Percentiles rank a stretch among this genome's conserved stretches.
These are phyloP conservation scores for Hericium rajendrae DNA, from an alignment of 768 basidiomycete species.

Conservation along the genomic window DNA sequence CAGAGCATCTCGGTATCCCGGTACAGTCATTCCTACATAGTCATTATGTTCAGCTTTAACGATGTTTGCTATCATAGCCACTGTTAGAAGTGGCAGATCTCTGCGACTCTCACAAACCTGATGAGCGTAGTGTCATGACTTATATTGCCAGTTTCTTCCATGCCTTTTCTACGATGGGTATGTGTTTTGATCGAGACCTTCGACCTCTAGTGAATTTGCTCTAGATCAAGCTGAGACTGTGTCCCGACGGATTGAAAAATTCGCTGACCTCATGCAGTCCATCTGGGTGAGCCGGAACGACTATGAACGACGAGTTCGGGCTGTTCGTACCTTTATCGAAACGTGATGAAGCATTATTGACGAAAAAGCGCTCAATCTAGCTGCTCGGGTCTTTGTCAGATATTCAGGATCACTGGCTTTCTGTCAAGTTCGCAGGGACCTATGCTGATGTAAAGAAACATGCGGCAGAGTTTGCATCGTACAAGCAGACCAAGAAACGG, in stretches of 20 bases:
- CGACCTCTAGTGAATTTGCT: background rate
- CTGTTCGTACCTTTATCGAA: slow-evolving; percentile 32
- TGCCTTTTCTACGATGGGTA: slow-evolving; percentile 95
- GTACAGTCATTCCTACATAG: slow-evolving; percentile 28
- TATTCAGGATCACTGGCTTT: slow-evolving; percentile 62
- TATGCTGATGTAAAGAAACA: slow-evolving; percentile 78
- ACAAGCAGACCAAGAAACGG: slow-evolving; percentile 82
- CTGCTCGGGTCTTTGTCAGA: slow-evolving; percentile 58
- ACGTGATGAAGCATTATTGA: too few species aligned
- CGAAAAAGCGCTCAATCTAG: slow-evolving; percentile 22
- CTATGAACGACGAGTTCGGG: slow-evolving; percentile 78
- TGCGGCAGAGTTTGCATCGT: slow-evolving; percentile 59
- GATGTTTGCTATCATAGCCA: slow-evolving; percentile 42
- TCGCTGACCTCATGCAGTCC: slow-evolving; percentile 90
- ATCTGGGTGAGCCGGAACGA: slow-evolving; percentile 85
- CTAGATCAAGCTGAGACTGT: slow-evolving; percentile 93
- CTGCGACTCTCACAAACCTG: slow-evolving; percentile 78
- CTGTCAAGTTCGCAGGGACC: slow-evolving; percentile 55
- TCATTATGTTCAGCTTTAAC: background rate
- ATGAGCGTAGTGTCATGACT: slow-evolving; percentile 96
- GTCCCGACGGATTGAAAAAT: slow-evolving; percentile 88
- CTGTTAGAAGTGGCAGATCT: slow-evolving; percentile 94
- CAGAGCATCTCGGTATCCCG: slow-evolving; percentile 83
- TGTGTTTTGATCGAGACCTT: slow-evolving; percentile 14
- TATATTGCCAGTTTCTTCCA: slow-evolving; percentile 98